These are phyloP conservation scores for Carex scoparia DNA, from an alignment of 176 grass and related monocot genomes.

Conservation along the genomic window DNA sequence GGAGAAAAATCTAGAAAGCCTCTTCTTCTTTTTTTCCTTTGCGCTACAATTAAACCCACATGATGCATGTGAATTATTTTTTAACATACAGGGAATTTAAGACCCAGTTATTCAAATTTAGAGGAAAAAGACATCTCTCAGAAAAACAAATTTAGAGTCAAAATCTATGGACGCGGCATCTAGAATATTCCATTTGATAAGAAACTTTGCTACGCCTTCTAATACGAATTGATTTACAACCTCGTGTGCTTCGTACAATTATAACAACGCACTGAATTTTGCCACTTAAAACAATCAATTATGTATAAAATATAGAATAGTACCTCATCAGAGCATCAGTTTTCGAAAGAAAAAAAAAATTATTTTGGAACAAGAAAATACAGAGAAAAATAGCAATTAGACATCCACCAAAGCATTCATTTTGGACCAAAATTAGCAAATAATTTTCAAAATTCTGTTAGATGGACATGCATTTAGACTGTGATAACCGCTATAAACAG, in stretches of 20 bases:
- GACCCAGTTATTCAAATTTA: neutral
- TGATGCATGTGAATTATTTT: neutral
- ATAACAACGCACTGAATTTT: neutral
- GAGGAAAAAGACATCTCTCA: neutral
- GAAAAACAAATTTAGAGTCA: neutral
- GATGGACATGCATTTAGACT: neutral
- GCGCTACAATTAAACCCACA: neutral
- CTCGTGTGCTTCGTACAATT: neutral
- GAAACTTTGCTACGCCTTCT: neutral
- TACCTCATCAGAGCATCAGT: neutral
- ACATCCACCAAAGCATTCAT: neutral
- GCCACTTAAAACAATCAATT: neutral
- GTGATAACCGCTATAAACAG: neutral
- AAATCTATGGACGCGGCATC: neutral
- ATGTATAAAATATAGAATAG: neutral
- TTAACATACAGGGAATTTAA: neutral
- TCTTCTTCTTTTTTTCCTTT: neutral
- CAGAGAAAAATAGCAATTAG: neutral
- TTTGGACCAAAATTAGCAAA: neutral
- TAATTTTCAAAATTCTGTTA: neutral
- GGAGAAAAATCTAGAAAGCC: neutral
- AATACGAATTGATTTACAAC: neutral
- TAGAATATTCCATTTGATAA: slow-evolving; percentile 8
- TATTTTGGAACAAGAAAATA: neutral
- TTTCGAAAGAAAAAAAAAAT: neutral